Conservation (phyloP, 768 basidiomycete genomes). For the Lyophyllum shimeji region DNA sequence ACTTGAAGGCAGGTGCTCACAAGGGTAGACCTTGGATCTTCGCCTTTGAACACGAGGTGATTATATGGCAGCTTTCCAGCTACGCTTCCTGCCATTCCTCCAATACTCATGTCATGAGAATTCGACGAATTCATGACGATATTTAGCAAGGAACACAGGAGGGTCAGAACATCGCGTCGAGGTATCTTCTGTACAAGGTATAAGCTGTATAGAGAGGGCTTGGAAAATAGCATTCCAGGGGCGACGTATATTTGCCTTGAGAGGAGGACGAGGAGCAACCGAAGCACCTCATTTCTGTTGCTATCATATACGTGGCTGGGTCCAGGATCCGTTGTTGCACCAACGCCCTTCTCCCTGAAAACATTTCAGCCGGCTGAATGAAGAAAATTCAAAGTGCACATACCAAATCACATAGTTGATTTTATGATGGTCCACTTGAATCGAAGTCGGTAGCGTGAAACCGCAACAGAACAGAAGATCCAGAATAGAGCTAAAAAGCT, state of each 20-base stretch:
- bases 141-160: constrained; percentile 92
- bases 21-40: constrained; percentile 72
- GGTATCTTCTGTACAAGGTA: constrained; percentile 76
- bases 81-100: constrained; percentile 71
- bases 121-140: constrained; percentile 75
- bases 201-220: constrained; percentile 74
- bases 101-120: constrained; percentile 51
- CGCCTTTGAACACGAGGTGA: constrained; percentile 88
- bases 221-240: constrained; percentile 64
- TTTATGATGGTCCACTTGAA: constrained; percentile 78
- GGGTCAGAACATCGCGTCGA: constrained; percentile 82
- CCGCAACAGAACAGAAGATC: constrained; percentile 94
- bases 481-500: constrained; percentile 73
- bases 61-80: constrained; percentile 85
- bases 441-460: constrained; percentile 80
- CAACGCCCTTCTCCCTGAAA: constrained; percentile 90
- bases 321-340: constrained; percentile 77
- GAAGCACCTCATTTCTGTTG: constrained; percentile 88
- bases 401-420: constrained; percentile 90
- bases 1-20: constrained; percentile 77
- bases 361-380: neutral
- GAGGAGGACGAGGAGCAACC: constrained; percentile 82
- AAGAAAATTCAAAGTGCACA: constrained; percentile 21
- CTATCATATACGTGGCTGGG: constrained; percentile 62
- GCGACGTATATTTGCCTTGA: constrained; percentile 90